phyloP scores from a whole-genome alignment of 1,284 basidiomycete genomes.

The Pulchroboletus neoregius region DNA sequence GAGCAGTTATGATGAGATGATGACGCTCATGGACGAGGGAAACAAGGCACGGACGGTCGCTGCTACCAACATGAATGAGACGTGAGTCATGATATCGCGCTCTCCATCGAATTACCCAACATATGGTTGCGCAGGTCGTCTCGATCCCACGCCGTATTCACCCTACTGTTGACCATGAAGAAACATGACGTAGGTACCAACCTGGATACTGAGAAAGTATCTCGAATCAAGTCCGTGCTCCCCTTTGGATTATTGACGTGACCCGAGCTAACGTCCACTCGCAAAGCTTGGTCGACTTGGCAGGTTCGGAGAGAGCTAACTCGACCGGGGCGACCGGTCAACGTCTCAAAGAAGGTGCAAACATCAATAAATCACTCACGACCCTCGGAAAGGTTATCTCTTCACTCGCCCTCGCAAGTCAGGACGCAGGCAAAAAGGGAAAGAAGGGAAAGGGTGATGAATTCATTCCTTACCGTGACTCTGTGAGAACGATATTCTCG shows the following conservation, averaged over 20 bases:
- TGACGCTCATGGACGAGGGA: conserved; percentile 99
- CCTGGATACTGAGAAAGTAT: conserved; percentile 93
- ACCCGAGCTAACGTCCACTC: conserved; percentile 12
- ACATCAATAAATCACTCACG: conserved; percentile 97
- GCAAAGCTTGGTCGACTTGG: conserved; percentile 82
- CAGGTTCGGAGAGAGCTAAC: conserved; percentile 96
- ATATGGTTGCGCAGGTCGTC: conserved; percentile 59
- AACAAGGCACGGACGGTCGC: conserved; percentile 98
- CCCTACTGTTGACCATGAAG: conserved; percentile 89
- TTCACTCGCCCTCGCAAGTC: conserved; percentile 77
- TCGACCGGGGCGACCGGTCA: conserved; percentile 96
- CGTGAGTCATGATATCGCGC: conserved; percentile 45
- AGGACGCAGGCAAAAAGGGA: conserved; percentile 64
- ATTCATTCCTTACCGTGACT: conserved; percentile 93
- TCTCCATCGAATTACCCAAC: conserved; percentile 3
- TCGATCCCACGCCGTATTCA: conserved; percentile 97
- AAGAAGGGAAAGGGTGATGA: conserved; percentile 86
- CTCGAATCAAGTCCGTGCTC: conserved; percentile 76
- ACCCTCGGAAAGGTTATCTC: conserved; percentile 98
- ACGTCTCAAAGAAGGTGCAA: conserved; percentile 92
- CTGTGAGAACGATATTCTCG: conserved; percentile 46
- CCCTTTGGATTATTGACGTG: background rate
- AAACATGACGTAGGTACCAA: conserved; percentile 77
- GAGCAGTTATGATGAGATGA: conserved; percentile 90
- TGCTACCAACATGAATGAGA: conserved; percentile 99